These are phyloP conservation scores for Xylaria scruposa DNA, from an alignment of 495 filamentous ascomycete genomes.

Conservation along the genomic window DNA sequence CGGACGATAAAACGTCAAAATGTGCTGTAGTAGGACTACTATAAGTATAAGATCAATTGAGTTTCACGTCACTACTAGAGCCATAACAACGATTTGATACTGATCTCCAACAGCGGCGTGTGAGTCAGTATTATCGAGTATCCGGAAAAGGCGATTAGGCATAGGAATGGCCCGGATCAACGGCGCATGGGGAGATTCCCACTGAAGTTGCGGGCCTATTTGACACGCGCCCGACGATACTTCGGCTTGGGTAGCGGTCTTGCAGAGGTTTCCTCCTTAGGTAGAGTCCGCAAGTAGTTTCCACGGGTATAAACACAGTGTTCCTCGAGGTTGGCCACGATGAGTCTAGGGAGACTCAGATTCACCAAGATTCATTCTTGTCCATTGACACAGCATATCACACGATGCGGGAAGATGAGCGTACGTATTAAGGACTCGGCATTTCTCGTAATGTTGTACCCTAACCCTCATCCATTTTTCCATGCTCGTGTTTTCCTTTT, in stretches of 20 bases:
- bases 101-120: not conserved
- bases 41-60: not conserved
- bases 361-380: not conserved
- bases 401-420: not conserved
- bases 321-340: not conserved
- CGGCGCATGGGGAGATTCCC: not conserved
- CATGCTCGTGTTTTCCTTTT: constrained; percentile 12
- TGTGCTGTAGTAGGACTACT: not conserved
- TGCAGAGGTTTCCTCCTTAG: not conserved
- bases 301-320: not conserved
- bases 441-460: constrained; percentile 24
- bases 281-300: not conserved
- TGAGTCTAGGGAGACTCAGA: not conserved
- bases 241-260: not conserved
- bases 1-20: not conserved
- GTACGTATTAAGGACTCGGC: constrained; percentile 24
- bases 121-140: not conserved
- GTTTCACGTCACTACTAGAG: no score
- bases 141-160: not conserved
- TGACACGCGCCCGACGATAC: not conserved
- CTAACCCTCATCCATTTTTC: constrained; percentile 20
- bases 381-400: constrained; percentile 6
- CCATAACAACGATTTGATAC: not conserved
- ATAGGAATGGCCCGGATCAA: not conserved
- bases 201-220: not conserved